Base-by-base conservation (phyloP, 2,329 filamentous ascomycete species). In the Aspergillus pseudonomiae region DNA sequence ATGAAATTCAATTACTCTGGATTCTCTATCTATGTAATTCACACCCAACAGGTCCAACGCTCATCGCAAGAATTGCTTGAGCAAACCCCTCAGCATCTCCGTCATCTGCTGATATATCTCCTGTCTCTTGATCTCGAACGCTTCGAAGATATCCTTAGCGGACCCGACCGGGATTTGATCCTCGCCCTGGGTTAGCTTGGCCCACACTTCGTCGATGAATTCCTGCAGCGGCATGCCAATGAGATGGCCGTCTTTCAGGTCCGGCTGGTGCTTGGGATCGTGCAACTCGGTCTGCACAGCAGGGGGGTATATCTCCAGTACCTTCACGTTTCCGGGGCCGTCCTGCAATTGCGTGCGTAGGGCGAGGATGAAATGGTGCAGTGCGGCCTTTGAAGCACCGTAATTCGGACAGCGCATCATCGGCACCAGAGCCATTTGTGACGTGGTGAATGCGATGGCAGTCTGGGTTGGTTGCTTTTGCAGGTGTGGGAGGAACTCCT, bases 281-380 rank as follows among this genome's bases (percentile, higher is more conserved):
- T 86, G 84, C 30, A 87, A 72, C 70, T 87, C 85, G 0, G 84
- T 87, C 74, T 86, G 84, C 41, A 86, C 84, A 0, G 83, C 82
- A 0, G 84, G 85, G 4, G 85, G 84, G 61, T 82, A 84, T 11
- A 87, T 77, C 71, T 86, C 85, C 43, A 86, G 75, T n/a, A 86
- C 79, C 64, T 84, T 84, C 68, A 86, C 77, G 54, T 83, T 80
- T 0, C 79, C 78, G 1, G 68, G 66, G 0, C 67, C 68, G 14
- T 63, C 66, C 52, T 78, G 78, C 39, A 87, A 67, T 69, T 86
- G 84, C 64, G 83, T 79, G 1, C 85, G 80, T 39, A 86, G 75
- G 6, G 77, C 78, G 6, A 87, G 76, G 26, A 86, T 78, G 73
- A 83, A 84, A 65, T 84, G 82, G 66, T 86, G 84, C 55, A 86